Conservation (phyloP, 1,284 basidiomycete genomes). For the Sphaerobolus stellatus region DNA sequence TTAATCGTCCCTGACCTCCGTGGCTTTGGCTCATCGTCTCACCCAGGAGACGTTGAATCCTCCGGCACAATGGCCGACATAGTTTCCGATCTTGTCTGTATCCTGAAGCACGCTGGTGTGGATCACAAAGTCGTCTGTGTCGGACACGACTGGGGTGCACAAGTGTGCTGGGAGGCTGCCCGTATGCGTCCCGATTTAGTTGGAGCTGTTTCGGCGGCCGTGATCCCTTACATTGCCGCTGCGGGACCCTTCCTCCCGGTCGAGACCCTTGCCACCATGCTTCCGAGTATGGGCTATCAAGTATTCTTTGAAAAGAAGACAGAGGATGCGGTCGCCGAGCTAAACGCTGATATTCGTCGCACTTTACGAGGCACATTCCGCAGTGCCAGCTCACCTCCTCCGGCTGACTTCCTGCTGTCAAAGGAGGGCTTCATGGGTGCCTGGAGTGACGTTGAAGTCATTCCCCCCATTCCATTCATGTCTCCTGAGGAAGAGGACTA, state of each 20-base stretch:
- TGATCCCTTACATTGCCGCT: constrained; percentile 61
- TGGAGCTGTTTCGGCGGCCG: constrained; percentile 55
- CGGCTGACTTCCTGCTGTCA: constrained; percentile 51
- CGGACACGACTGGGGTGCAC: constrained; percentile 73
- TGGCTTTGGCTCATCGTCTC: constrained; percentile 65
- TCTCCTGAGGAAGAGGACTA: constrained; percentile 61
- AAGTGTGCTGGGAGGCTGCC: constrained; percentile 63
- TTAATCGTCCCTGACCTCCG: constrained; percentile 60
- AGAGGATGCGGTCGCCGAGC: constrained; percentile 46
- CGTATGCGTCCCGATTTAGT: constrained; percentile 63
- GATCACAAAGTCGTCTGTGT: constrained; percentile 46
- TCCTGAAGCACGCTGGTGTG: constrained; percentile 52
- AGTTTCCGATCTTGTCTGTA: constrained; percentile 58
- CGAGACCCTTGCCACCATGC: constrained; percentile 36
- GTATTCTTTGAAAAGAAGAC: constrained; percentile 54
- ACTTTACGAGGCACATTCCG: constrained; percentile 55
- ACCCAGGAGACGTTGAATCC: constrained; percentile 57
- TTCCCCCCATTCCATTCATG: constrained; percentile 59
- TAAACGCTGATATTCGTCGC: constrained; percentile 53
- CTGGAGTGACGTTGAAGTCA: constrained; percentile 41
- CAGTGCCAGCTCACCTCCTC: constrained; percentile 51
- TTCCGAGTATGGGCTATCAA: constrained; percentile 56
- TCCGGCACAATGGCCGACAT: constrained; percentile 61
- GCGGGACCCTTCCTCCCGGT: constrained; percentile 47
- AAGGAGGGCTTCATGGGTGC: constrained; percentile 48